phyloP scores from a whole-genome alignment of 2,329 filamentous ascomycete species.

The Nigrospora osmanthi region DNA sequence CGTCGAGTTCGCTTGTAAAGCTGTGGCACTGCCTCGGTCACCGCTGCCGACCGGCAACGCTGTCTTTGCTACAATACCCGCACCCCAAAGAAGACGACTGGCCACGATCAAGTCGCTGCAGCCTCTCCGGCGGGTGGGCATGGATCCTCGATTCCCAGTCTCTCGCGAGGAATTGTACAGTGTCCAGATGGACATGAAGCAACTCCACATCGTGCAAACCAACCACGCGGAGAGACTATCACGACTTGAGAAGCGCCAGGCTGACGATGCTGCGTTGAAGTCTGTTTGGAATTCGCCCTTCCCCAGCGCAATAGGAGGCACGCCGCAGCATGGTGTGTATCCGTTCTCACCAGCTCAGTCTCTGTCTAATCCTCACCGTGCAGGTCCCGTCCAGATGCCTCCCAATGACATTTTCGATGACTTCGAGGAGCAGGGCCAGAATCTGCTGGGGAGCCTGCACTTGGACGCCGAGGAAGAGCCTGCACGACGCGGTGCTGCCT shows the following conservation, averaged over 20 bases:
- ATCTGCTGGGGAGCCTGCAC: constrained; percentile 71
- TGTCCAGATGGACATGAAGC: constrained; percentile 64
- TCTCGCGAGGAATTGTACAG: constrained; percentile 58
- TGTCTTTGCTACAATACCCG: too few relatives aligned
- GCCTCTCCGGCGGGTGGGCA: constrained; percentile 30
- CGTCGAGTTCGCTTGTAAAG: neutral
- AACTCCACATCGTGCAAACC: constrained; percentile 55
- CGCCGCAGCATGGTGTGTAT: constrained; percentile 74
- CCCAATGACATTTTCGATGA: constrained; percentile 81
- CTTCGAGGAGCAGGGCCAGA: constrained; percentile 80
- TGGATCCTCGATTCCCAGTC: constrained; percentile 56
- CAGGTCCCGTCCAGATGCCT: constrained; percentile 73
- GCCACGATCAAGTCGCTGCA: neutral
- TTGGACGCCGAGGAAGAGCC: constrained; percentile 84
- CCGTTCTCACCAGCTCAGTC: constrained; percentile 4
- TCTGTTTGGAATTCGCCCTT: constrained; percentile 94
- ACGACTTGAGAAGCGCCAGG: constrained; percentile 58
- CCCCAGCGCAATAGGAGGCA: constrained; percentile 74
- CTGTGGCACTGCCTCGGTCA: too few relatives aligned
- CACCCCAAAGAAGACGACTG: too few relatives aligned
- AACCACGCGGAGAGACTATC: constrained; percentile 55
- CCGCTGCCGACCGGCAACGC: too few relatives aligned
- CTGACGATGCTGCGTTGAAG: constrained; percentile 62
- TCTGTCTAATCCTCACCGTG: constrained; percentile 10
- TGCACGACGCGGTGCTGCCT: constrained; percentile 76